phyloP scores from a whole-genome alignment of 2,329 filamentous ascomycete genomes.

The Alternaria longipes region DNA sequence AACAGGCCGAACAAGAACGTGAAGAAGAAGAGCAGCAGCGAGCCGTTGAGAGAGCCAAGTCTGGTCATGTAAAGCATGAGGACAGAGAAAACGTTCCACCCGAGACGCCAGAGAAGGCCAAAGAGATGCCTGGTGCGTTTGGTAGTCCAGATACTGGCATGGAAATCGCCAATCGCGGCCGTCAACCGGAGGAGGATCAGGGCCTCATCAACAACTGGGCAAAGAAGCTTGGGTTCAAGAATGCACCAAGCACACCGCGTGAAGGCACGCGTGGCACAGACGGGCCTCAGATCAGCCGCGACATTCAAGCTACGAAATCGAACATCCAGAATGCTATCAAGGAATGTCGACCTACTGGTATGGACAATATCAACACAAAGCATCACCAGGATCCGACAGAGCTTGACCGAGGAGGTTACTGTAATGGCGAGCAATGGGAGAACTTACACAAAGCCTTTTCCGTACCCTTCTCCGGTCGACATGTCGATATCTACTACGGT shows the following conservation, averaged over 20 bases:
- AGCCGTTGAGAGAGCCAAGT: slow-evolving; percentile 42
- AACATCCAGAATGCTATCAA: slow-evolving; percentile 51
- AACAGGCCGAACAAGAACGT: slow-evolving; percentile 77
- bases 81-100: slow-evolving; percentile 28
- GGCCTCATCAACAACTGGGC: slow-evolving; percentile 49
- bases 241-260: slow-evolving; percentile 27
- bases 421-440: slow-evolving; percentile 50
- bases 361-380: slow-evolving; percentile 45
- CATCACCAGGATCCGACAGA: slow-evolving; percentile 50
- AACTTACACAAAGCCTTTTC: slow-evolving; percentile 50
- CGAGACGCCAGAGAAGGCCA: slow-evolving; percentile 40
- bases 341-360: slow-evolving; percentile 47
- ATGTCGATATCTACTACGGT: slow-evolving; percentile 50
- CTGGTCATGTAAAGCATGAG: slow-evolving; percentile 26
- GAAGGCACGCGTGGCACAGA: slow-evolving; percentile 32
- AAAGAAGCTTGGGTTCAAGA: slow-evolving; percentile 50
- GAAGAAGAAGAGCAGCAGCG: slow-evolving; percentile 68
- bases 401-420: slow-evolving; percentile 50
- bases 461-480: slow-evolving; percentile 44
- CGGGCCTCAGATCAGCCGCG: slow-evolving; percentile 46
- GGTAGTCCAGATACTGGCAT: slow-evolving; percentile 45
- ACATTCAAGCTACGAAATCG: slow-evolving; percentile 46
- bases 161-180: slow-evolving; percentile 39
- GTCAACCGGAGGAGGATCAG: slow-evolving; percentile 33
- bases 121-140: slow-evolving; percentile 50